phyloP scores from a whole-genome alignment of 495 filamentous ascomycete genomes.

The Talaromyces ruber region DNA sequence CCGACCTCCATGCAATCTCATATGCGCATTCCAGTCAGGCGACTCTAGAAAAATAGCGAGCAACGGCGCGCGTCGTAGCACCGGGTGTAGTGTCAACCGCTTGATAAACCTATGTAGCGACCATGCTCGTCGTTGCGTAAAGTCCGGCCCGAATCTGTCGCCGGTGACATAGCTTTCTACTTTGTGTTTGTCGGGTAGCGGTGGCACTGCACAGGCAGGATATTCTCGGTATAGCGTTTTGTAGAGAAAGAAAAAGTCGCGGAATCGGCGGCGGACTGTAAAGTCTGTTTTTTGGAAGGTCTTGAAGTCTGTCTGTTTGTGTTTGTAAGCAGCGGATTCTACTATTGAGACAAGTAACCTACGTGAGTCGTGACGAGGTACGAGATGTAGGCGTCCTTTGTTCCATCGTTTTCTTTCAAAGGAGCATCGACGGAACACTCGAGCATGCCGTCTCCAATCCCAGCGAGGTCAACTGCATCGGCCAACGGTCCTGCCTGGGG shows the following conservation, averaged over 20 bases:
- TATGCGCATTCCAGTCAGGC: slow-evolving; percentile 90
- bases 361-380: slow-evolving; percentile 90
- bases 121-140: slow-evolving; percentile 81
- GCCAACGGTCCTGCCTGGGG: slow-evolving; percentile 47
- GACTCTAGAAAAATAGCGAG: slow-evolving; percentile 87
- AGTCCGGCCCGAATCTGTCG: slow-evolving; percentile 88
- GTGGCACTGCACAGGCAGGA: slow-evolving; percentile 85
- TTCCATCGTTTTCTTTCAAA: slow-evolving; percentile 91
- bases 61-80: slow-evolving; percentile 72
- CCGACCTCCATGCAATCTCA: slow-evolving; percentile 65
- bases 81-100: slow-evolving; percentile 78
- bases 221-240: slow-evolving; percentile 82
- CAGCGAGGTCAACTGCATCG: slow-evolving; percentile 53
- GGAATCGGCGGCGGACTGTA: slow-evolving; percentile 79
- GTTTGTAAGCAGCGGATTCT: too few relatives aligned
- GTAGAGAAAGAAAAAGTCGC: slow-evolving; percentile 95
- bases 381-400: slow-evolving; percentile 93
- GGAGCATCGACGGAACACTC: slow-evolving; percentile 77
- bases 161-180: slow-evolving; percentile 90
- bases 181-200: slow-evolving; percentile 95
- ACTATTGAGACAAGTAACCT: too few relatives aligned
- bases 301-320: slow-evolving; percentile 75
- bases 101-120: slow-evolving; percentile 88
- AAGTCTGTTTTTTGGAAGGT: slow-evolving; percentile 76
- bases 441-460: slow-evolving; percentile 67